Conservation (phyloP, 768 basidiomycete species). For the Xanthoconium stramineum region DNA sequence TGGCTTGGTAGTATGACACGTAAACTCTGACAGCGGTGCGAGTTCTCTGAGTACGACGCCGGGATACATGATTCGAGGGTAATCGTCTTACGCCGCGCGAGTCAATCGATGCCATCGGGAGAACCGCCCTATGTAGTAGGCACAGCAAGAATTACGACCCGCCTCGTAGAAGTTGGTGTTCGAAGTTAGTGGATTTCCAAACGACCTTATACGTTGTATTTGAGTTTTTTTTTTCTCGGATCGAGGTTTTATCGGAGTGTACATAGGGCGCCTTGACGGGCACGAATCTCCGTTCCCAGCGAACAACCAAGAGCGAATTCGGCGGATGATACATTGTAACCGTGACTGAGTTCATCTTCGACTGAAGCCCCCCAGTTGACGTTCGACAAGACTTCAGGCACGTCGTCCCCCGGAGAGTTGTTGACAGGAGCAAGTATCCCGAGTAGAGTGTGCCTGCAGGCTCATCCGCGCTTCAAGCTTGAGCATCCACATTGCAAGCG, state of each 20-base stretch:
- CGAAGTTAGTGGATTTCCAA: slow-evolving; percentile 15
- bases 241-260: slow-evolving; percentile 21
- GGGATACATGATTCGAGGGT: slow-evolving; percentile 30
- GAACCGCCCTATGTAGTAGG: slow-evolving; percentile 12
- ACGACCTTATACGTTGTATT: slow-evolving; percentile 12
- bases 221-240: slow-evolving; percentile 8
- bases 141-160: slow-evolving; percentile 14
- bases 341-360: slow-evolving; percentile 5
- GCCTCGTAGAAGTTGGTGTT: slow-evolving; percentile 14
- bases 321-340: not conserved
- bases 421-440: not conserved
- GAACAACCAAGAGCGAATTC: slow-evolving; percentile 28
- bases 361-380: not conserved
- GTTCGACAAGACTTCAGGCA: not conserved
- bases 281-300: slow-evolving; percentile 20
- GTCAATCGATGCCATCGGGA: slow-evolving; percentile 32
- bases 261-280: slow-evolving; percentile 18
- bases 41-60: slow-evolving; percentile 16
- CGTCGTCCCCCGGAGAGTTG: not conserved
- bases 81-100: slow-evolving; percentile 14
- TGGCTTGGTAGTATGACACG: slow-evolving; percentile 18
- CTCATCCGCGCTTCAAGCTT: not conserved
- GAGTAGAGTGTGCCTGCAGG: not conserved
- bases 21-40: slow-evolving; percentile 30
- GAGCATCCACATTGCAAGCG: not conserved